A percentile compares a stretch with the other conserved stretches of the same genome.
Evolutionary conservation across 2,329 filamentous ascomycete genomes (phyloP).

Genomic region (Sporothrix globosa): DNA sequence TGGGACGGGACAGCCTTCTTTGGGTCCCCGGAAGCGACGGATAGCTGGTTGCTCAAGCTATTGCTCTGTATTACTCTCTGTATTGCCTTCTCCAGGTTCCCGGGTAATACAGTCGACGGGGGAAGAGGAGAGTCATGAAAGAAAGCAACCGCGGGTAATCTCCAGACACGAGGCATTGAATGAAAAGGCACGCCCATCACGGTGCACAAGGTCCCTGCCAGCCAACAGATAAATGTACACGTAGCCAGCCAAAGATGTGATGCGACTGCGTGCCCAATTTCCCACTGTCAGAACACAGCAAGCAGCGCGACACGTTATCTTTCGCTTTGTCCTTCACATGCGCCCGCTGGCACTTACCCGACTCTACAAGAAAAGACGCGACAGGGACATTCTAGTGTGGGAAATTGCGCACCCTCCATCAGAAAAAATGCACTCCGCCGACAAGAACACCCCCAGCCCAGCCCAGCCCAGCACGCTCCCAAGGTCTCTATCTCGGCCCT

Average conservation of each 20-base stretch:
- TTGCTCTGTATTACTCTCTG: background rate
- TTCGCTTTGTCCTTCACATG: constrained; percentile 12
- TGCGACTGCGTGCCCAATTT: background rate
- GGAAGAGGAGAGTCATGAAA: background rate
- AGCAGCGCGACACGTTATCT: constrained; percentile 12
- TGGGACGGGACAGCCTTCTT: background rate
- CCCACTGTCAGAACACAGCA: constrained; percentile 17
- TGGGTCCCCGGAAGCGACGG: constrained; percentile 18
- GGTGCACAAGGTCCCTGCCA: background rate
- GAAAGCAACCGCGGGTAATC: constrained; percentile 13
- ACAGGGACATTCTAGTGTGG: constrained; percentile 7
- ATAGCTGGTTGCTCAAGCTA: background rate
- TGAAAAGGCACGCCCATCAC: background rate
- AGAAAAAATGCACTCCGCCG: background rate
- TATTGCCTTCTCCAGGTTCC: constrained; percentile 15
- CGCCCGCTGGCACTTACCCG: constrained; percentile 7
- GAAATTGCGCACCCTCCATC: constrained; percentile 32
- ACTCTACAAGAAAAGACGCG: constrained; percentile 5
- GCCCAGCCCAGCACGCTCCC: background rate
- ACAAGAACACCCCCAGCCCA: background rate
- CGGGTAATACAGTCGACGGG: background rate
- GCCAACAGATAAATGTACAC: background rate
- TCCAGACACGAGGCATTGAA: no score
- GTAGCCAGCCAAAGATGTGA: background rate
- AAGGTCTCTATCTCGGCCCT: background rate